Percentiles rank a stretch among this genome's conserved stretches.
Evolutionary conservation across 2,329 filamentous ascomycete genomes (phyloP).

Genomic region (Verticillium tricorpus): DNA sequence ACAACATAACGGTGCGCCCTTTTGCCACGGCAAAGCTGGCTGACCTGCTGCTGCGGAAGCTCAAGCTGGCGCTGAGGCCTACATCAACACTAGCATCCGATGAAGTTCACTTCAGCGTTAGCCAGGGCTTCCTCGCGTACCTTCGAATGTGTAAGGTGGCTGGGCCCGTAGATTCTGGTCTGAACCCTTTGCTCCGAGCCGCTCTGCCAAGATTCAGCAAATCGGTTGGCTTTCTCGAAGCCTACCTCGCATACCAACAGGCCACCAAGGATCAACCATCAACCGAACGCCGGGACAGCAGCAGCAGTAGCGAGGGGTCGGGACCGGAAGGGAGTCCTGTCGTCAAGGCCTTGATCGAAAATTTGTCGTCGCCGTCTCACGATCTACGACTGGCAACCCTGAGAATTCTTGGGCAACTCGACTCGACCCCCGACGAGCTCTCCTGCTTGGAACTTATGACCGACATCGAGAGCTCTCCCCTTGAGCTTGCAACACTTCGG

Average conservation of each 20-base stretch:
- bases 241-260: slow-evolving; percentile 52
- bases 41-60: slow-evolving; percentile 59
- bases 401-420: slow-evolving; percentile 62
- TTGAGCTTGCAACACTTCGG: slow-evolving; percentile 72
- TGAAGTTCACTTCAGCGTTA: slow-evolving; percentile 68
- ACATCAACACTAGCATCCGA: slow-evolving; percentile 55
- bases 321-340: slow-evolving; percentile 54
- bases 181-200: slow-evolving; percentile 63
- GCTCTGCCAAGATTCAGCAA: slow-evolving; percentile 63
- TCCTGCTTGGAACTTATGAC: slow-evolving; percentile 61
- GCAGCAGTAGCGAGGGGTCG: slow-evolving; percentile 38
- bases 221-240: slow-evolving; percentile 62
- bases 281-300: slow-evolving; percentile 17
- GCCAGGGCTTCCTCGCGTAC: slow-evolving; percentile 70
- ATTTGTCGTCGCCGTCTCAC: slow-evolving; percentile 72
- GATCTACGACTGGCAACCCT: slow-evolving; percentile 69
- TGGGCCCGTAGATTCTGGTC: slow-evolving; percentile 50
- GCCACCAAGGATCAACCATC: slow-evolving; percentile 17
- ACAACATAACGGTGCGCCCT: slow-evolving; percentile 58
- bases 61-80: slow-evolving; percentile 60
- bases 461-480: slow-evolving; percentile 72
- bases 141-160: slow-evolving; percentile 58
- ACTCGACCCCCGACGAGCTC: slow-evolving; percentile 42
- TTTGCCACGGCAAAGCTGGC: slow-evolving; percentile 63
- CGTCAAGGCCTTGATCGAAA: slow-evolving; percentile 61